Conservation (phyloP, 164 flowering plant genomes). For the Liriodendron chinense region DNA sequence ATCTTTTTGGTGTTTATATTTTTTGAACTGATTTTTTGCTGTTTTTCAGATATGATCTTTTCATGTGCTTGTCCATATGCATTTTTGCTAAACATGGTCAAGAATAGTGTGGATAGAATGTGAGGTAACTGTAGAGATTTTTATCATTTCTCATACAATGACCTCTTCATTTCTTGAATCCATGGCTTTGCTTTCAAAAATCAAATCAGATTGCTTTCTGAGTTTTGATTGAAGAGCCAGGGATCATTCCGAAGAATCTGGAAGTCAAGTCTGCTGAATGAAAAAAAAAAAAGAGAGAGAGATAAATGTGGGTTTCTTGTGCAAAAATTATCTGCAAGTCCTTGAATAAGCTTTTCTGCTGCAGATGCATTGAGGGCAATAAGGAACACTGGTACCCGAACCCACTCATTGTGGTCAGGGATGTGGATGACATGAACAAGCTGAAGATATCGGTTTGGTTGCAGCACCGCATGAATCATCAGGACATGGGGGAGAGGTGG, state of each 20-base stretch:
- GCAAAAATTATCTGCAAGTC: neutral
- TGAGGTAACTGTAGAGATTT: too few relatives aligned
- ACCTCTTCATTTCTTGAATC: neutral
- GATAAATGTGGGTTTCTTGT: too few relatives aligned
- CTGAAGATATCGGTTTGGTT: slow-evolving; percentile 39
- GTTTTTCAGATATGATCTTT: too few relatives aligned
- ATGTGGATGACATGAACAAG: slow-evolving; percentile 52
- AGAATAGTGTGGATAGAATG: too few relatives aligned
- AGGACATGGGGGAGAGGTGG: slow-evolving; percentile 49
- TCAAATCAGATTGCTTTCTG: neutral
- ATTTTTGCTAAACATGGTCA: too few relatives aligned
- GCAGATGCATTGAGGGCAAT: slow-evolving; percentile 45
- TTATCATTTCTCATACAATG: too few relatives aligned
- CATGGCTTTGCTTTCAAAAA: neutral
- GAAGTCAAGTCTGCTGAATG: neutral
- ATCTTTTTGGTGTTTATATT: too few relatives aligned
- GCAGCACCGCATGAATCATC: slow-evolving; percentile 47
- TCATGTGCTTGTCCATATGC: too few relatives aligned
- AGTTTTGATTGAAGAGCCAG: neutral
- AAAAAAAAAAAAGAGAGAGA: too few relatives aligned
- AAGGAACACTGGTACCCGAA: slow-evolving; percentile 50
- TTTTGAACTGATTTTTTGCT: too few relatives aligned
- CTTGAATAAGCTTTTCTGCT: neutral
- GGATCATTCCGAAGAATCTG: neutral
- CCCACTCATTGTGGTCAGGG: slow-evolving; percentile 39